Conservation (phyloP, 1,139 yeast genomes). For the Pichia sp. region DNA sequence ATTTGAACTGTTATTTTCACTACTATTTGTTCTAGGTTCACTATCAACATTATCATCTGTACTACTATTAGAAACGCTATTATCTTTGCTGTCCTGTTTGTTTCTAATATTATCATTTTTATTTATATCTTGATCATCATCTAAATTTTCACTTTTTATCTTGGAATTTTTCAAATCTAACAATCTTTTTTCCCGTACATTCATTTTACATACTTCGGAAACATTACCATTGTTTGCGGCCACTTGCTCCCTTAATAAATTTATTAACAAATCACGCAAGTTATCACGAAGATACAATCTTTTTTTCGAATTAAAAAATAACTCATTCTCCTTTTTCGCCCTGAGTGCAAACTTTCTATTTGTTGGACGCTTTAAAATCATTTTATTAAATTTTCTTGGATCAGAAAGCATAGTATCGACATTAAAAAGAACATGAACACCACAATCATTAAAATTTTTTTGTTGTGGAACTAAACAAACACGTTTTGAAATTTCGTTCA, state of each 20-base stretch:
- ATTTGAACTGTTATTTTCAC: not conserved
- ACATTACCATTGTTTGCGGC: conserved; percentile 31
- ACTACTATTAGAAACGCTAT: too few species aligned
- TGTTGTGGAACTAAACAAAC: conserved; percentile 74
- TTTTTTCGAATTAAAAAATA: conserved; percentile 33
- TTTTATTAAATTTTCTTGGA: conserved; percentile 19
- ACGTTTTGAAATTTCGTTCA: conserved; percentile 38
- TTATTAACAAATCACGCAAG: conserved; percentile 32
- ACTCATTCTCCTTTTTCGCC: conserved; percentile 7
- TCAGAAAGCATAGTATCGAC: conserved; percentile 48
- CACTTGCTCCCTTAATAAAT: conserved; percentile 37
- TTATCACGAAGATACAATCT: conserved; percentile 34
- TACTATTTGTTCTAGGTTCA: too few species aligned
- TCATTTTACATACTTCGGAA: conserved; percentile 31
- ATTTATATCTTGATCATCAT: not conserved
- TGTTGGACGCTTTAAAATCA: conserved; percentile 23
- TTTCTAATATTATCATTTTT: not conserved
- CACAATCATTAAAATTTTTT: conserved; percentile 89
- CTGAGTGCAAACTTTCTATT: conserved; percentile 10
- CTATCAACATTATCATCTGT: too few species aligned
- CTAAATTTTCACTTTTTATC: not conserved
- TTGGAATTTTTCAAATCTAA: not conserved
- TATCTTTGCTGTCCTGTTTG: not conserved
- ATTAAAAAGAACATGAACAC: conserved; percentile 83
- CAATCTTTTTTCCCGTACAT: conserved; percentile 5